Percentiles rank a stretch among this genome's conserved stretches.
These are phyloP conservation scores for Escallonia herrerae DNA, from an alignment of 129 eudicot genomes.

Conservation along the genomic window DNA sequence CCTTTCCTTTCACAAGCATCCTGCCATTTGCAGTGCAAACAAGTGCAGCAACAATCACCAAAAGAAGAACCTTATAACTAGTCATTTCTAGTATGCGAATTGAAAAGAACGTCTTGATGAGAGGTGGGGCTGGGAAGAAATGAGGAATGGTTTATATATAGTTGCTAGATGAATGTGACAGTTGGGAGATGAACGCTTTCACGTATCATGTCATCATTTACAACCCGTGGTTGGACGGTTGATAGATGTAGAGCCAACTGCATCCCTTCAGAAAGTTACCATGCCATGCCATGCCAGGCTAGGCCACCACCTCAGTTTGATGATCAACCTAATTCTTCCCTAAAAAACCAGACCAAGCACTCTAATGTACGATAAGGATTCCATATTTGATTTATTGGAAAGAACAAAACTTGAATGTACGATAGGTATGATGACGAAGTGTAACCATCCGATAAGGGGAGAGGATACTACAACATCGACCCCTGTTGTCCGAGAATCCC, in stretches of 20 bases:
- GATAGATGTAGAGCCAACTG: background rate
- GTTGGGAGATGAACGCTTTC: background rate
- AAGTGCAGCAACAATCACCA: background rate
- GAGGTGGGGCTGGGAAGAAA: background rate
- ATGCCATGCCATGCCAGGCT: too few relatives aligned
- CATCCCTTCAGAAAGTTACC: background rate
- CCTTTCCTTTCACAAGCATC: background rate
- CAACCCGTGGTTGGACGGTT: conserved; percentile 1
- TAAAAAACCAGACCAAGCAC: background rate
- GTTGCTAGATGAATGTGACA: background rate
- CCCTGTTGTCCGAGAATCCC: too few relatives aligned
- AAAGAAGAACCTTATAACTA: background rate
- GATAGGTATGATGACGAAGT: too few relatives aligned
- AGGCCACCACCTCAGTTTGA: background rate
- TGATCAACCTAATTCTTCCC: conserved; percentile 4
- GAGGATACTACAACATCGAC: too few relatives aligned
- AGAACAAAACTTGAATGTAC: too few relatives aligned
- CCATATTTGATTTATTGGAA: too few relatives aligned
- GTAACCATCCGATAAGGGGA: too few relatives aligned
- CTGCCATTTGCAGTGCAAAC: conserved; percentile 1
- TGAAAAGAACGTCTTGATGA: background rate
- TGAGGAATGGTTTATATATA: background rate
- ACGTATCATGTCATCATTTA: background rate
- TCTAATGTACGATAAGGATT: too few relatives aligned
- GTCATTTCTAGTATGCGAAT: background rate